Percentiles rank a stretch among this genome's conserved stretches.
Conservation (phyloP, 1,139 yeast genomes). For the Yamadazyma triangularis region DNA sequence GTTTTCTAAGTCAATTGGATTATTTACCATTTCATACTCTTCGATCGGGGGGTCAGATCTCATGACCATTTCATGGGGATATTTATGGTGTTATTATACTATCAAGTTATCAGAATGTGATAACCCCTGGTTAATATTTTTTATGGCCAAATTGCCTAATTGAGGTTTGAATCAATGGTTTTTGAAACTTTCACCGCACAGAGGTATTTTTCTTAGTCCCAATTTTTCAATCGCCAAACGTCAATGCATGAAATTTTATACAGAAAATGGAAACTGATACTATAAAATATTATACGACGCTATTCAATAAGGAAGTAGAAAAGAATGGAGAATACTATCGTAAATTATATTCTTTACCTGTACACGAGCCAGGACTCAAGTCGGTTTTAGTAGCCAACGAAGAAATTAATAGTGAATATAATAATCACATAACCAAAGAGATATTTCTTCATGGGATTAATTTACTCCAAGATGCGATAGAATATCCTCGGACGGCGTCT, state of each 20-base stretch:
- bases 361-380: conserved; percentile 20
- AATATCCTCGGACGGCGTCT: conserved; percentile 5
- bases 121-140: too few relatives aligned
- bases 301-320: conserved; percentile 17
- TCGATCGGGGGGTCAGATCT: too few relatives aligned
- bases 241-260: too few relatives aligned
- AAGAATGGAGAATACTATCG: conserved; percentile 21
- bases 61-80: too few relatives aligned
- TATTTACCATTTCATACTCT: conserved; percentile 14
- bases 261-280: conserved; percentile 7
- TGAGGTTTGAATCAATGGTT: conserved; percentile 3
- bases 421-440: conserved; percentile 9
- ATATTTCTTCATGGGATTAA: conserved; percentile 19
- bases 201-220: too few relatives aligned
- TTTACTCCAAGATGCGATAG: conserved; percentile 14
- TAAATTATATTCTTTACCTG: conserved; percentile 23
- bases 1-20: conserved; percentile 3
- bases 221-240: too few relatives aligned
- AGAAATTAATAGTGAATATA: background rate
- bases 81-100: too few relatives aligned
- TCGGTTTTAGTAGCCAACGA: conserved; percentile 20
- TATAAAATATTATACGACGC: conserved; percentile 17
- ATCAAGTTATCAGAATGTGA: too few relatives aligned
- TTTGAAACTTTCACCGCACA: too few relatives aligned
- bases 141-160: too few relatives aligned